Percentiles rank a stretch among this genome's conserved stretches.
Conservation (phyloP, 176 grass and related monocot species). For the Juncus inflexus region DNA sequence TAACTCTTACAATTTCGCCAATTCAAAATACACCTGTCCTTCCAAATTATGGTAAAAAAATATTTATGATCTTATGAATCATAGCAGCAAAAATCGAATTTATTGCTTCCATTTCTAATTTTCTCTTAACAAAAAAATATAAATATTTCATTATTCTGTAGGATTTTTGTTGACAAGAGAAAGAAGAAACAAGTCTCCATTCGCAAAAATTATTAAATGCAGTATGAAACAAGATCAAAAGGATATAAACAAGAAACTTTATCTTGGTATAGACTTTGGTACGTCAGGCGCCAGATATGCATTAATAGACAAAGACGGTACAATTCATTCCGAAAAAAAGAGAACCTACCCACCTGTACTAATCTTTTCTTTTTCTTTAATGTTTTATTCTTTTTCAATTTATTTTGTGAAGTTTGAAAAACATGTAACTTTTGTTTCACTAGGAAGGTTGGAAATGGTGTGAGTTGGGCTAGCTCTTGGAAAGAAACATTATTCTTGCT, state of each 20-base stretch:
- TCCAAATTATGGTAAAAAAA: neutral
- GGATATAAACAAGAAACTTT: constrained; percentile 26
- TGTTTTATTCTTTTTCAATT: neutral
- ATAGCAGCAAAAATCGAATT: too few species aligned
- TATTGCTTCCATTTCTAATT: neutral
- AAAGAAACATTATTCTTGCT: constrained; percentile 60
- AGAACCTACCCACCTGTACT: constrained; percentile 47
- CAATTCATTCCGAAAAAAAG: constrained; percentile 50
- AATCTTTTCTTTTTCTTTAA: constrained; percentile 1
- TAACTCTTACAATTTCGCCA: neutral
- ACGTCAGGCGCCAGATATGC: constrained; percentile 76
- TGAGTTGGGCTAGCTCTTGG: constrained; percentile 51
- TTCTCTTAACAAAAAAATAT: neutral
- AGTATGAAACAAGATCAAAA: constrained; percentile 1
- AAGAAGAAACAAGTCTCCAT: constrained; percentile 5
- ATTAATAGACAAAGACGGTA: constrained; percentile 54
- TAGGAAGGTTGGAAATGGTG: constrained; percentile 44
- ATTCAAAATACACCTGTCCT: neutral
- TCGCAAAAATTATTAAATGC: constrained; percentile 19
- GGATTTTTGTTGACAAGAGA: constrained; percentile 10
- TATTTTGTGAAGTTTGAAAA: constrained; percentile 1
- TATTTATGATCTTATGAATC: neutral
- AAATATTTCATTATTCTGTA: neutral
- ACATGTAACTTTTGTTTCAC: constrained; percentile 7
- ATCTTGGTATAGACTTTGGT: constrained; percentile 80